Conservation (phyloP, 768 basidiomycete species). For the Suillus subaureus region DNA sequence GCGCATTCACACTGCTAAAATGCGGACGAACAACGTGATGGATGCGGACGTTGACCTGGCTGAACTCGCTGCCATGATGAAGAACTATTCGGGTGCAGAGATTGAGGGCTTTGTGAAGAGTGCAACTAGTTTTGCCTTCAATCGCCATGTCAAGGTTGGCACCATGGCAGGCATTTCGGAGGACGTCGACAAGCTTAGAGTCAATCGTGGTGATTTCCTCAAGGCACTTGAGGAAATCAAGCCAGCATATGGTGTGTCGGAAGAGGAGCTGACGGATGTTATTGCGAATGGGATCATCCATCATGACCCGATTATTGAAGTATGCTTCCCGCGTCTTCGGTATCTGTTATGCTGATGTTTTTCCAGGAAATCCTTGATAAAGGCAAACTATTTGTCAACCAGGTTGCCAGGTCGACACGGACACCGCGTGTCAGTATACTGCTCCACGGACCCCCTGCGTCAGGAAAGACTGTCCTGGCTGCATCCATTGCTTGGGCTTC, state of each 20-base stretch:
- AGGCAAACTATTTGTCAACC: constrained; percentile 88
- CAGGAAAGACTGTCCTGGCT: constrained; percentile 94
- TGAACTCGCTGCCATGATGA: constrained; percentile 83
- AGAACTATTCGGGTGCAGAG: constrained; percentile 98
- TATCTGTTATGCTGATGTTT: constrained; percentile 10
- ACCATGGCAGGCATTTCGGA: constrained; percentile 97
- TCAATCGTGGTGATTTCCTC: constrained; percentile 85
- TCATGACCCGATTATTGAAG: constrained; percentile 74
- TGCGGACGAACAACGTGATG: constrained; percentile 92
- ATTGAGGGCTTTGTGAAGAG: constrained; percentile 96
- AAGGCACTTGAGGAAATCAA: constrained; percentile 92
- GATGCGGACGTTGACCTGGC: constrained; percentile 78
- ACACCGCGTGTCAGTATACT: constrained; percentile 92
- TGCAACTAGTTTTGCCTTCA: constrained; percentile 97
- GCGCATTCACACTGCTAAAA: constrained; percentile 92
- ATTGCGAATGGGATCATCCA: constrained; percentile 98
- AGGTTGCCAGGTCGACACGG: constrained; percentile 86
- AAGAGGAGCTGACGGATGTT: constrained; percentile 91
- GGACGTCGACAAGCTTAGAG: constrained; percentile 91
- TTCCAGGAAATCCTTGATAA: constrained; percentile 81
- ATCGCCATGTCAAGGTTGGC: constrained; percentile 95
- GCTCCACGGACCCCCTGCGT: constrained; percentile 85
- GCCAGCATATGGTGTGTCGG: constrained; percentile 96
- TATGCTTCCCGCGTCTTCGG: constrained; percentile 40
- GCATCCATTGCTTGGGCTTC: constrained; percentile 93